Evolutionary conservation across 257 asterid species (phyloP), one percentile per base, ranked within the genome.

Genomic region (Lavandula angustifolia): DNA sequence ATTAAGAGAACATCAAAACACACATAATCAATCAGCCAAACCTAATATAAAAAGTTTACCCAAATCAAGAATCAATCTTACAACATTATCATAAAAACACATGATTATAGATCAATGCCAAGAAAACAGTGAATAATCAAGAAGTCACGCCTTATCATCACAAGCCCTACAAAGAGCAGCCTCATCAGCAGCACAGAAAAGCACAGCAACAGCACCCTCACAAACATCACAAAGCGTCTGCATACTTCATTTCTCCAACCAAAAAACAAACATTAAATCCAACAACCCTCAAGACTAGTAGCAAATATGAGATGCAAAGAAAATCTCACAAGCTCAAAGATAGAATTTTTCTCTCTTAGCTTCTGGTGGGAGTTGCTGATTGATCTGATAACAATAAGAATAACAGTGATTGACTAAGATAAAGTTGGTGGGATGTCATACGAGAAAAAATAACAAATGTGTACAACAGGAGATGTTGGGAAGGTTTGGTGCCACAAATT

Each of bases 191-290:
- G 27, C 27, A 22, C 27, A 22, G 27, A 22, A 22, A 22, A 22
- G 27, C 27, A 83, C 80, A 7, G 95, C 95, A 40, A 87, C 88
- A 37, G 88, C 95, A 67, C 82, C 69, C 79, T 84, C 95, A 67
- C 91, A 86, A 12, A 73, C 87, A 69, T 84, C 95, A 82, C 95
- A 86, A 56, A 86, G 76, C 54, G 91, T 84, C 79, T 87, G 83
- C 91, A 86, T 86, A 71, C 83, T 81, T 72, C 81, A 71, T 72
- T 67, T 68, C 75, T 76, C 74, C 69, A 3, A 71, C 63, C 73
- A 49, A 59, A 76, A 71, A 42, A 59, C 38, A 64, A 44, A 46
- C 65, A 55, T 55, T 55, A 35, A 58, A 68, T 46, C 14, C 54
- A 4, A 38, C 11, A 33, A n/a, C 9, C 47, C 29, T 27, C 59